Base-by-base conservation (phyloP, 148 eudicot species). In the Cornus suecica region DNA sequence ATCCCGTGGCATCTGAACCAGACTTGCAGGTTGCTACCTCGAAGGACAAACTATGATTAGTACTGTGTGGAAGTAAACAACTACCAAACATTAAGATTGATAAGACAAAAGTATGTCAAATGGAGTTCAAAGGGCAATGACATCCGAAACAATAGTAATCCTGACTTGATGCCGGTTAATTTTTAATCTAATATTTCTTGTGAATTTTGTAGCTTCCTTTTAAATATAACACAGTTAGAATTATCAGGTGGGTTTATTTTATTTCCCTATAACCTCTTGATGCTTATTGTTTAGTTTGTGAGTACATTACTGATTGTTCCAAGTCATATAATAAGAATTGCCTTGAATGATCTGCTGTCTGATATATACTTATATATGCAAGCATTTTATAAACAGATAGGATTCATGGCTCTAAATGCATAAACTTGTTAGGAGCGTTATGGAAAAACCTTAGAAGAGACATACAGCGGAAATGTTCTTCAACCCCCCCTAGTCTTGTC, bases 1-100 rank as follows among this genome's bases (percentile, higher is more conserved):
- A 81, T 74, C 30, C 70, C 10, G 58, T 71, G 48, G 73, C 86
- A 60, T 73, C 80, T 1, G 78, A 56, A 70, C 73, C 86, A 37
- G 81, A 82, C 62, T 48, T 73, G 56, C 68, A 69, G 65, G 72
- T 77, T 69, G 51, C 80, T 68, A 71, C 37, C 67, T 71, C 71
- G 20, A 66, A 81, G 69, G 77, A 71, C 77, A 73, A 56, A 24
- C 42, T 6, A 37, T 37, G 42, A 37, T 37, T 6, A 37, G 9
- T 37, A 37, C 42, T 6, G 8, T 6, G 8, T 37, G 42, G 42
- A 37, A 37, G 42, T 6, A 37, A 37, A 37, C 42, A 37, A 37
- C 42, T 37, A 37, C 42, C 42, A 37, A 37, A 37, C 42, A 37
- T 4, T 11, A 48, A 13, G 20, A 48, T 48, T 23, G 27, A 52